phyloP scores from a whole-genome alignment of 2,329 filamentous ascomycete genomes.

The Arthrobotrys sinensis region DNA sequence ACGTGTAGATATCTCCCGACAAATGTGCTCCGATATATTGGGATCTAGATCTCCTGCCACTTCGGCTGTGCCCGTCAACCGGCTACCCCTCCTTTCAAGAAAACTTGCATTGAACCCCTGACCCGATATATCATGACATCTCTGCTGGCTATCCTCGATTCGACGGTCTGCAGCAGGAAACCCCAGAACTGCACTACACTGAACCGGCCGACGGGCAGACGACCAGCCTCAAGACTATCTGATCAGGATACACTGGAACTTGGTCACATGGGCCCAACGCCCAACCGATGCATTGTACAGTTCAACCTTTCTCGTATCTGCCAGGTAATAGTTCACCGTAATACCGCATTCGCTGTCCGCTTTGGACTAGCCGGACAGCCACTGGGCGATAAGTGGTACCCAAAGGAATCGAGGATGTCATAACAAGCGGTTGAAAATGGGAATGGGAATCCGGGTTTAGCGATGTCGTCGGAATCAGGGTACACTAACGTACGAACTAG shows the following conservation, averaged over 20 bases:
- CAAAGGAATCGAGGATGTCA: not conserved
- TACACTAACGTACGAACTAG: constrained; percentile 7
- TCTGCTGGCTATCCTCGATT: constrained; percentile 19
- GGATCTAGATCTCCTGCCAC: constrained; percentile 23
- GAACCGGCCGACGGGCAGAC: not conserved
- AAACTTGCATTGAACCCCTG: constrained; percentile 34
- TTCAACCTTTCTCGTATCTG: constrained; percentile 6
- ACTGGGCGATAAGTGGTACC: not conserved
- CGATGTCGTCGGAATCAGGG: constrained; percentile 29
- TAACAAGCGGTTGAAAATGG: constrained; percentile 9
- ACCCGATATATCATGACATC: constrained; percentile 30
- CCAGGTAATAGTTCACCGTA: constrained; percentile 6
- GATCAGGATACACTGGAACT: constrained; percentile 19
- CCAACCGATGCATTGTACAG: not conserved
- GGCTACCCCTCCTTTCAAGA: constrained; percentile 29
- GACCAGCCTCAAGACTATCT: constrained; percentile 18
- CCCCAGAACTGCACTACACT: not conserved
- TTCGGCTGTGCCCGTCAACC: constrained; percentile 22
- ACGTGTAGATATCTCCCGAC: not conserved
- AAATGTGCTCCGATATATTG: not conserved
- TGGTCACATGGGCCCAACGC: constrained; percentile 11
- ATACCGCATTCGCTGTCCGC: constrained; percentile 24
- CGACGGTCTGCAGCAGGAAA: constrained; percentile 16
- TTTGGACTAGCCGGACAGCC: constrained; percentile 14
- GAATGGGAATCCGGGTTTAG: constrained; percentile 24